Conservation (phyloP, 139 green algal species). For the Limnomonas spitsbergensis region DNA sequence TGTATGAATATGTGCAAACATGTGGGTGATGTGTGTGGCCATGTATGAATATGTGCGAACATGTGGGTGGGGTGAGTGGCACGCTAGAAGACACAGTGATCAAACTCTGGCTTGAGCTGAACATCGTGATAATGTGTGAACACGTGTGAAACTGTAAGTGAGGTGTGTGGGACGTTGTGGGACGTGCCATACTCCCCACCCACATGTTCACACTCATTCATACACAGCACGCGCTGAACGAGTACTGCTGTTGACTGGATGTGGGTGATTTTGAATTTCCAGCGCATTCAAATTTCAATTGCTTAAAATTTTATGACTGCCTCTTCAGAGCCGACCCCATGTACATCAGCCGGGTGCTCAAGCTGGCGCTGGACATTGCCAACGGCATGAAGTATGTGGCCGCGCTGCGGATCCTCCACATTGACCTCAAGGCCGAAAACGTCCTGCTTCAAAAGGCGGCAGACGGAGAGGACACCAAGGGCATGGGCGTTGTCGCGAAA, state of each 20-base stretch:
- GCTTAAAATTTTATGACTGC: background rate
- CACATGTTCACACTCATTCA: too few relatives aligned
- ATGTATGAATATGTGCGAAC: too few relatives aligned
- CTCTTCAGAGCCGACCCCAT: background rate
- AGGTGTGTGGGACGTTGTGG: too few relatives aligned
- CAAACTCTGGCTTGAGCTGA: background rate
- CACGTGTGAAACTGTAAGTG: too few relatives aligned
- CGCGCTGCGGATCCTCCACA: constrained; percentile 28
- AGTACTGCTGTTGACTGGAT: too few relatives aligned
- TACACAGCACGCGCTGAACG: too few relatives aligned
- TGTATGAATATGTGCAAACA: too few relatives aligned
- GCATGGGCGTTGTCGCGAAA: constrained; percentile 29
- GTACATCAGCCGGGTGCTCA: constrained; percentile 4
- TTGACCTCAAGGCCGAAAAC: constrained; percentile 42
- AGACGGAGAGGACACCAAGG: background rate
- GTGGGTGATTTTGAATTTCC: too few relatives aligned
- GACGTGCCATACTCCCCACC: too few relatives aligned
- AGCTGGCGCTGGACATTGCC: constrained; percentile 32
- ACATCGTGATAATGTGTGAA: background rate
- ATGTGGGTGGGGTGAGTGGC: background rate
- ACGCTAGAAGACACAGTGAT: constrained; percentile 6
- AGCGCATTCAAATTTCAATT: too few relatives aligned
- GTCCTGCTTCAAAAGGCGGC: constrained; percentile 28
- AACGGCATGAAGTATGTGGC: constrained; percentile 39
- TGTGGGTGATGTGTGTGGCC: too few relatives aligned